Conservation (phyloP, 2,329 filamentous ascomycete genomes). For the Dactylellina cionopaga region DNA sequence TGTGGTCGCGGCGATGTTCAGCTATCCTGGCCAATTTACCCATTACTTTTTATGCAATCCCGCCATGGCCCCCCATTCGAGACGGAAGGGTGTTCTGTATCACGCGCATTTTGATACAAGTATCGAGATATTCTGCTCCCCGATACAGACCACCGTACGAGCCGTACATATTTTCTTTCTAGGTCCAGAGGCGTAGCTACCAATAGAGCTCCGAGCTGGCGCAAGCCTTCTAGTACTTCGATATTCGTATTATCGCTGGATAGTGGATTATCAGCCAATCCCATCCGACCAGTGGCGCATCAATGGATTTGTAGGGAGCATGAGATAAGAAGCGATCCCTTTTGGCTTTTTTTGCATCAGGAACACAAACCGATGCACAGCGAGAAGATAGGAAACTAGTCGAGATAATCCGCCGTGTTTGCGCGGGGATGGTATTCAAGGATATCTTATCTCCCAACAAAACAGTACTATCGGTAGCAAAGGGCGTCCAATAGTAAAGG, state of each 20-base stretch:
- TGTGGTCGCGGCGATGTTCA: constrained; percentile 3
- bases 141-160: constrained; percentile 7
- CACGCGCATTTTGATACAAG: neutral
- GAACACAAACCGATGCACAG: neutral
- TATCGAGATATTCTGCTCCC: constrained; percentile 7
- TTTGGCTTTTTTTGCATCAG: neutral
- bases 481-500: constrained; percentile 3
- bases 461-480: neutral
- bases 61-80: neutral
- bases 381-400: constrained; percentile 1
- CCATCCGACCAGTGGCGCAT: constrained; percentile 2
- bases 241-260: neutral
- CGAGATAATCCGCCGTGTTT: neutral
- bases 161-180: neutral
- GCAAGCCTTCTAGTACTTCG: neutral
- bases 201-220: neutral
- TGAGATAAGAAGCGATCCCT: neutral
- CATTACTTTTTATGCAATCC: neutral
- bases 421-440: neutral
- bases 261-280: constrained; percentile 1
- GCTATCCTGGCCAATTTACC: neutral
- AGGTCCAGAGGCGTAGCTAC: constrained; percentile 1
- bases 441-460: neutral
- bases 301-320: neutral
- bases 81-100: neutral